A percentile compares a stretch with the other conserved stretches of the same genome.
phyloP scores from a whole-genome alignment of 1,284 basidiomycete genomes.

The Boletellus deceptivus region DNA sequence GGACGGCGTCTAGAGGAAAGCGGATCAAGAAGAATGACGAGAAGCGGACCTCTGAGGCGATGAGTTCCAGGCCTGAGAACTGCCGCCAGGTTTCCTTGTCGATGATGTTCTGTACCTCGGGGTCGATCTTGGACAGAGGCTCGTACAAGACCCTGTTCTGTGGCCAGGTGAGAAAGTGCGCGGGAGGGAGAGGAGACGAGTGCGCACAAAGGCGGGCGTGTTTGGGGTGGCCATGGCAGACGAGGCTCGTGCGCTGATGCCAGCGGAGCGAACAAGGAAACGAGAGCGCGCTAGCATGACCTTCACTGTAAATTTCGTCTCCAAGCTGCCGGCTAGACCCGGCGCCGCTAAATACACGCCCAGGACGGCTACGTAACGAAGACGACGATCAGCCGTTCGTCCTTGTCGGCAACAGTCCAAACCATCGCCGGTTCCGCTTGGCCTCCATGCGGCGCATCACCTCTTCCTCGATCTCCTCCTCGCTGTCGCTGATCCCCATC shows the following conservation, averaged over 20 bases:
- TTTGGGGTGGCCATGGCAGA: conserved; percentile 54
- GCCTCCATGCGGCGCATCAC: conserved; percentile 51
- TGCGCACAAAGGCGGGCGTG: conserved; percentile 61
- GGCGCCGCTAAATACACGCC: conserved; percentile 3
- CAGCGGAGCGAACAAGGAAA: conserved; percentile 27
- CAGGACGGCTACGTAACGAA: not conserved
- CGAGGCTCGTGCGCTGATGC: too few species aligned
- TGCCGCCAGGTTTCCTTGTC: conserved; percentile 99
- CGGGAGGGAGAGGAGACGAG: not conserved
- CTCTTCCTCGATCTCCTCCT: conserved; percentile 77
- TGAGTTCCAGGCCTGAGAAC: conserved; percentile 96
- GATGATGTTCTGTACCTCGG: conserved; percentile 94
- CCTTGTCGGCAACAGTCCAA: conserved; percentile 21
- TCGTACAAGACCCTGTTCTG: conserved; percentile 93
- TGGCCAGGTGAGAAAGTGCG: conserved; percentile 1
- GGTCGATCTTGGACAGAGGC: conserved; percentile 87
- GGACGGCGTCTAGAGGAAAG: conserved; percentile 7
- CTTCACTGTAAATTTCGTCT: conserved; percentile 6
- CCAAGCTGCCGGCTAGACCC: conserved; percentile 22
- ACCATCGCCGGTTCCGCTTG: conserved; percentile 47
- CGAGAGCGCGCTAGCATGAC: conserved; percentile 29
- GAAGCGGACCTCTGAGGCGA: conserved; percentile 79
- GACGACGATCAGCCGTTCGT: too few species aligned
- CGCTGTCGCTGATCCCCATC: conserved; percentile 61
- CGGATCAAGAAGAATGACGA: conserved; percentile 9